These are phyloP conservation scores for Microbotryum intermedium DNA, from an alignment of 1,284 basidiomycete genomes.

Conservation along the genomic window DNA sequence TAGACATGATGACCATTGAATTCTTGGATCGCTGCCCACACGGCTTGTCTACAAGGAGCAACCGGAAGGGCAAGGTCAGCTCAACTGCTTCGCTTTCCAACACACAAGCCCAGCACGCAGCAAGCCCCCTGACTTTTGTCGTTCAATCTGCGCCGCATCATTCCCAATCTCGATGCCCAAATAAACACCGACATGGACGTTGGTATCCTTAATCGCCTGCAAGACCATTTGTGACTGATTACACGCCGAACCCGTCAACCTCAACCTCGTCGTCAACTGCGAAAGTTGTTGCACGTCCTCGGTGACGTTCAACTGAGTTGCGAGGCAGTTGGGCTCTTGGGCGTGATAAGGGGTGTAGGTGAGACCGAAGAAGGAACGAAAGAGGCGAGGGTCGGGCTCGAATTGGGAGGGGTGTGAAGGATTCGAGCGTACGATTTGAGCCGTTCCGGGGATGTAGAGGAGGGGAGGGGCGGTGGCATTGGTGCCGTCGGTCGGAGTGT, in stretches of 20 bases:
- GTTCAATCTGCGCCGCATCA: slow-evolving; percentile 38
- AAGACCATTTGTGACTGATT: slow-evolving; percentile 50
- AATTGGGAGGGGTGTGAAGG: slow-evolving; percentile 23
- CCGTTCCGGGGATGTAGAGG: slow-evolving; percentile 8
- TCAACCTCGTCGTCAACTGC: slow-evolving; percentile 35
- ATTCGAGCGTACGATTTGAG: slow-evolving; percentile 21
- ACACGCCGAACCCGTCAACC: slow-evolving; percentile 43
- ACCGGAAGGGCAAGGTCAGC: no score
- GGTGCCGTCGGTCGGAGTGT: no score
- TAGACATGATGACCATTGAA: slow-evolving; percentile 70
- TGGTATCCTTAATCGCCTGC: slow-evolving; percentile 75
- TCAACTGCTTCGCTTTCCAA: no score
- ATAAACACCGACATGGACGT: slow-evolving; percentile 76
- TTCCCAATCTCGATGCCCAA: slow-evolving; percentile 61
- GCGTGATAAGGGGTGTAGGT: slow-evolving; percentile 56
- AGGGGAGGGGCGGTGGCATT: no score
- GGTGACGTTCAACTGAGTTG: slow-evolving; percentile 37
- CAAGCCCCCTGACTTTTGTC: slow-evolving; percentile 34
- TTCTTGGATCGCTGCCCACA: slow-evolving; percentile 55
- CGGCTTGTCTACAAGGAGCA: no score
- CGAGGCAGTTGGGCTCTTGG: slow-evolving; percentile 14
- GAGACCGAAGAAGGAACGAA: slow-evolving; percentile 60
- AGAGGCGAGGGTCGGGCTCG: slow-evolving; percentile 39
- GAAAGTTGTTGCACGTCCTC: slow-evolving; percentile 40
- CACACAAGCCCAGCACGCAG: no score